Base-by-base conservation (phyloP, 2,329 filamentous ascomycete species). In the Alternaria brassicicola region DNA sequence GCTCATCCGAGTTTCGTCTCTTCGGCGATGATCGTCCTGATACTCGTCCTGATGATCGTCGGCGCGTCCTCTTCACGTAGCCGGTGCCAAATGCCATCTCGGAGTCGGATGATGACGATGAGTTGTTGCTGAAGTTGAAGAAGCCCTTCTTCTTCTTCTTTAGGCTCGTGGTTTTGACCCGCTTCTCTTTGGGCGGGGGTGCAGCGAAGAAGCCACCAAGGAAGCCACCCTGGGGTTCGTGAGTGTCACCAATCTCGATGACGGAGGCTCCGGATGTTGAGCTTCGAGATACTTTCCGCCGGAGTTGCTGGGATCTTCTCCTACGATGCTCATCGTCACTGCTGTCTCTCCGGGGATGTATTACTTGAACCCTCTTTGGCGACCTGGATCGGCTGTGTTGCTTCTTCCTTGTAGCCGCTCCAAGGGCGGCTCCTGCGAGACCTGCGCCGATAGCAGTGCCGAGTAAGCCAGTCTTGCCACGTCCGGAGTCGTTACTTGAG, bases 161-260 rank as follows among this genome's bases (percentile, higher is more conserved):
- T 31, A 72, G 70, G 38, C 57, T 62, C 13, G 66, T 51, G 3
- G 56, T 49, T 57, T 73, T 76, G 10, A 55, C 58, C 5, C 66
- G 69, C 46, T 74, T 74, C 41, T 71, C 60, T 55, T 75, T 74
- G 5, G 69, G 67, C 13, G 74, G 67, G 33, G 72, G 68, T 70
- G 91, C 90, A 15, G 86, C 82, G 55, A 92, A 78, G 52, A 86
- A 82, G 36, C 87, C 85, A 59, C 84, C 82, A 38, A 80, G 78
- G 30, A 78, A 71, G 26, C 72, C 71, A 21, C 70, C 65, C 53
- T 82, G 78, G 6, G 80, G 80, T 57, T 78, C 81, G 51, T 82
- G 81, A 45, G 81, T 79, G 36, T 82, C 83, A 47, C 89, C 90
- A 51, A 92, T 88, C 68, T 92, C 88, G 52, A 91, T 76, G 55